Base-by-base conservation (phyloP, 306 rosid genomes). In the Acacia melanoxylon region DNA sequence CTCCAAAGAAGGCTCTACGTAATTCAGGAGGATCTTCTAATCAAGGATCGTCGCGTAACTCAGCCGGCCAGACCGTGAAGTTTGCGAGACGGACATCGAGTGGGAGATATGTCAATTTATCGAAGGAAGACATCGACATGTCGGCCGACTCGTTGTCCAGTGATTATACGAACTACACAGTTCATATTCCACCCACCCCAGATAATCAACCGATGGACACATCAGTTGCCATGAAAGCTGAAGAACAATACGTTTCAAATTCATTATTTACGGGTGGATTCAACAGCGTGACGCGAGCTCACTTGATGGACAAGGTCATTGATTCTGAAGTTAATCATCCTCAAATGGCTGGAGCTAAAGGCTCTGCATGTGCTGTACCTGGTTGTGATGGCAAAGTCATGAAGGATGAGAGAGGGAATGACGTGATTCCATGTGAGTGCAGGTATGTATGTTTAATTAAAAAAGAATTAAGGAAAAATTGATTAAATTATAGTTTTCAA, bases 301-400 rank as follows among this genome's bases (percentile, higher is more conserved):
- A 92, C 85, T 81, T 94, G 16, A 94, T 94, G 98, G 98, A 94
- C 71, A 94, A 91, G 86, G 98, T 92, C 6, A 94, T 94, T 5
- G 97, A 94, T 68, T 91, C 98, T 0, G 95, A 91, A 79, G 98
- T 94, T 0, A 87, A 72, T 49, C 97, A 94, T 82, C 97, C 98
- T 51, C 98, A 94, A 62, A 94, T 94, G 97, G 98, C 98, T 0
- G 98, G 98, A 10, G 85, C 98, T 70, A 94, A 89, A 81, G 98
- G 97, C 20, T 94, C 98, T 40, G 80, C 95, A 0, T 94, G 97
- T 77, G 75, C 89, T 2, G 87, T 94, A 85, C 89, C 84, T 35
- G 86, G 91, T 72, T 94, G 98, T 78, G 94, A 93, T 85, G 95
- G 95, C 42, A 94, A 91, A 76, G 91, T 91, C 74, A 91, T 94